Evolutionary conservation across 805 yeast genomes (phyloP).

Genomic region (Blastobotrys parvus): DNA sequence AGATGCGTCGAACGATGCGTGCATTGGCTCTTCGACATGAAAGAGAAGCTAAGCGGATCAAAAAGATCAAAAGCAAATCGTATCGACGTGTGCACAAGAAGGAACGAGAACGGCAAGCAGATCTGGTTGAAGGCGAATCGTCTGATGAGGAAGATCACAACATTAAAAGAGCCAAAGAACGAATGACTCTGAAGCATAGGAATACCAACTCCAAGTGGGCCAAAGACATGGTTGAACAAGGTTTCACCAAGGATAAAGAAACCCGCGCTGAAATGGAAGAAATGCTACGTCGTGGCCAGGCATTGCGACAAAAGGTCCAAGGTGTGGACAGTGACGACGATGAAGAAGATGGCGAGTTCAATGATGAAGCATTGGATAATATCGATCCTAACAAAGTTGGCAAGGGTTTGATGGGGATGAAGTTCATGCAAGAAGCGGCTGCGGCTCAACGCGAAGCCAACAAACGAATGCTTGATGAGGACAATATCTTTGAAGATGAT

Average conservation of each 20-base stretch:
- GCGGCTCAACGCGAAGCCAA: conserved; percentile 56
- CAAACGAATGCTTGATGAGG: conserved; percentile 40
- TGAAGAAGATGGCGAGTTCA: conserved; percentile 24
- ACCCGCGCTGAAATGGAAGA: conserved; percentile 88
- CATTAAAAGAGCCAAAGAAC: conserved; percentile 73
- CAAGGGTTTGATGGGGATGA: conserved; percentile 90
- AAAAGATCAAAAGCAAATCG: conserved; percentile 89
- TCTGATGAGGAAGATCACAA: conserved; percentile 56
- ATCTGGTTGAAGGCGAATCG: conserved; percentile 48
- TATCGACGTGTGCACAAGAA: conserved; percentile 81
- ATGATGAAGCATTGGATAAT: conserved; percentile 25
- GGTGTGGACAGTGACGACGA: conserved; percentile 40
- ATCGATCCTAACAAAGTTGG: conserved; percentile 41
- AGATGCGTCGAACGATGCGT: conserved; percentile 83
- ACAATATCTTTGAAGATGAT: conserved; percentile 35
- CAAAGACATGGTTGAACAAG: conserved; percentile 77
- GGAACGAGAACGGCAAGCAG: conserved; percentile 63
- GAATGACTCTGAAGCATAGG: conserved; percentile 88
- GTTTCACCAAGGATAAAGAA: conserved; percentile 77
- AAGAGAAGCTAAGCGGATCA: conserved; percentile 78
- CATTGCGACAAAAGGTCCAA: conserved; percentile 59
- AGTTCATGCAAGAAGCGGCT: conserved; percentile 89
- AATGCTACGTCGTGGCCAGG: conserved; percentile 83
- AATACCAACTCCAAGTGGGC: conserved; percentile 88
- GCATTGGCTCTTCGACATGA: conserved; percentile 96